Evolutionary conservation across 1,284 basidiomycete species (phyloP).

Genomic region (Ustilago hordei): DNA sequence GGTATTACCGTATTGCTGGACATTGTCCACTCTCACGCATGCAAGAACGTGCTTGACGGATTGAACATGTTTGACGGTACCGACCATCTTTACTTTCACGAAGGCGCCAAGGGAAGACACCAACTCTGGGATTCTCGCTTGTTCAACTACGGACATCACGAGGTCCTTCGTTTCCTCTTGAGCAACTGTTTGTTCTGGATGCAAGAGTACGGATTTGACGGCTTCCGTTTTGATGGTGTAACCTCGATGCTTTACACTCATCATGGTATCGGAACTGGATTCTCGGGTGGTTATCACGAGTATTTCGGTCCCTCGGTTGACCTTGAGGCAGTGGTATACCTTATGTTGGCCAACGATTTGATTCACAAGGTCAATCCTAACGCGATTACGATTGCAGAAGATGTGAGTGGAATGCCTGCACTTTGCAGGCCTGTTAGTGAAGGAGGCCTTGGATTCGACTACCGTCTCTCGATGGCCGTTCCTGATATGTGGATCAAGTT

Average conservation of each 20-base stretch:
- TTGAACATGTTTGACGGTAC: conserved; percentile 95
- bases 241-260: conserved; percentile 98
- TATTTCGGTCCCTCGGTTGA: conserved; percentile 91
- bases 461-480: conserved; percentile 95
- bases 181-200: conserved; percentile 96
- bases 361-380: conserved; percentile 84
- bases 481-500: conserved; percentile 99
- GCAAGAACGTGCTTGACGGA: conserved; percentile 96
- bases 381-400: conserved; percentile 92
- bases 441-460: conserved; percentile 96
- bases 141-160: conserved; percentile 95
- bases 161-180: conserved; percentile 92
- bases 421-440: conserved; percentile 82
- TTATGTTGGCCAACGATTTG: conserved; percentile 96
- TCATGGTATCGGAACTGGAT: conserved; percentile 96
- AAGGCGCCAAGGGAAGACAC: conserved; percentile 87
- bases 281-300: conserved; percentile 97
- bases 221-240: conserved; percentile 97
- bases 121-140: conserved; percentile 90
- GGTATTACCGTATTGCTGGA: conserved; percentile 93
- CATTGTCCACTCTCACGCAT: conserved; percentile 96
- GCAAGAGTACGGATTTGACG: conserved; percentile 94
- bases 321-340: conserved; percentile 88
- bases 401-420: conserved; percentile 97
- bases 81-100: conserved; percentile 97